These are phyloP conservation scores for Sugiyamaella japonica DNA, from an alignment of 1,139 yeast genomes.

Conservation along the genomic window DNA sequence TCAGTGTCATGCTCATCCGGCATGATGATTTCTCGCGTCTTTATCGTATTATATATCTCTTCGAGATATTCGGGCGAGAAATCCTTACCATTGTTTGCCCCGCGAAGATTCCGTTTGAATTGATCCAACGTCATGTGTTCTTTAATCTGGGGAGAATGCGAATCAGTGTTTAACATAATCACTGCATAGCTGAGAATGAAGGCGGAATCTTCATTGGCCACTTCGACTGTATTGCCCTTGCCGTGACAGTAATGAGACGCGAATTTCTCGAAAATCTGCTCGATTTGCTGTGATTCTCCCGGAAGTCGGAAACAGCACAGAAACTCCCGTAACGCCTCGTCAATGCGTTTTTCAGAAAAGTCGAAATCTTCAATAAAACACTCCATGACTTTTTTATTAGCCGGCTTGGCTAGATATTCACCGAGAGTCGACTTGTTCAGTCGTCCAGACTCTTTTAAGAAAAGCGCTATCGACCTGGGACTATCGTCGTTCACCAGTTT, in stretches of 20 bases:
- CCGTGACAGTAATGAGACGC: constrained; percentile 70
- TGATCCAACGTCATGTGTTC: constrained; percentile 86
- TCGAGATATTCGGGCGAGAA: constrained; percentile 73
- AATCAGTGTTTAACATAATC: constrained; percentile 89
- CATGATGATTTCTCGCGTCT: constrained; percentile 88
- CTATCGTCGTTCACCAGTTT: constrained; percentile 64
- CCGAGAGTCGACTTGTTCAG: constrained; percentile 87
- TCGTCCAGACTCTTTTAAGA: constrained; percentile 75
- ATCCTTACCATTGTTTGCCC: constrained; percentile 69
- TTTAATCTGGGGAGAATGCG: constrained; percentile 72
- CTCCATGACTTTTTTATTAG: constrained; percentile 58
- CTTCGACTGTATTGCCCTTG: constrained; percentile 36
- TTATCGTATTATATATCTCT: constrained; percentile 76
- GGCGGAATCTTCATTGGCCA: constrained; percentile 80
- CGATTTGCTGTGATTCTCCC: constrained; percentile 97
- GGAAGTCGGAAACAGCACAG: constrained; percentile 87
- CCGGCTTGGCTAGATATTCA: constrained; percentile 77
- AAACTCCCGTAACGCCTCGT: constrained; percentile 84
- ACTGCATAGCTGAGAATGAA: constrained; percentile 91
- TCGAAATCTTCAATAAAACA: constrained; percentile 72
- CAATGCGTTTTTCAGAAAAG: constrained; percentile 76
- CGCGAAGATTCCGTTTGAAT: constrained; percentile 76
- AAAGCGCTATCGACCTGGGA: constrained; percentile 65
- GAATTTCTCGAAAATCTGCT: constrained; percentile 83
- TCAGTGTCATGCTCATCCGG: constrained; percentile 92